These are phyloP conservation scores for Coniochaeta ligniaria DNA, from an alignment of 2,329 filamentous ascomycete species.

Conservation along the genomic window DNA sequence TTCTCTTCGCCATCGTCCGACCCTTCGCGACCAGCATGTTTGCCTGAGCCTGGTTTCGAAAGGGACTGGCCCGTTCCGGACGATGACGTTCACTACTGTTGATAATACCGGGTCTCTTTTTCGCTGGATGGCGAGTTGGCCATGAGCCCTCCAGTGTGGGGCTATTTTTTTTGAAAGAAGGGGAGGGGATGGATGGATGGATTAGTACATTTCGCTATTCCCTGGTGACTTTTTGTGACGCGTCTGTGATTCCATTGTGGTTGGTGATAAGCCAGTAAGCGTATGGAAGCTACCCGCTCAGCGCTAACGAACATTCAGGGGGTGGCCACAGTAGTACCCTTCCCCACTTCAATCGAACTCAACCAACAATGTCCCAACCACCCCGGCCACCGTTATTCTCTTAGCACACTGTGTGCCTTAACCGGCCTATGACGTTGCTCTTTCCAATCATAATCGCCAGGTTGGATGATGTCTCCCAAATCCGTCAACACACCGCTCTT, in stretches of 20 bases:
- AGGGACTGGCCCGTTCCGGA: conserved; percentile 1
- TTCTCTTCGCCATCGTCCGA: neutral
- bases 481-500: neutral
- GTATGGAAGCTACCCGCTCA: no score
- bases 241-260: no score
- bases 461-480: neutral
- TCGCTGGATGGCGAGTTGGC: neutral
- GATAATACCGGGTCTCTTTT: neutral
- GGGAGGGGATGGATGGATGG: neutral
- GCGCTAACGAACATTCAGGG: no score
- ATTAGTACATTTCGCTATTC: neutral
- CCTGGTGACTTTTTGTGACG: no score
- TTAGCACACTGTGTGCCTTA: no score
- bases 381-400: no score
- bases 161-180: neutral
- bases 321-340: no score
- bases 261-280: no score
- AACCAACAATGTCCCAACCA: no score
- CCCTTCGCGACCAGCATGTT: neutral
- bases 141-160: neutral
- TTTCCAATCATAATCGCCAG: neutral
- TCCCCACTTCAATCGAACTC: no score
- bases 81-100: neutral
- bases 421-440: no score
- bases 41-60: neutral